phyloP scores from a whole-genome alignment of 768 basidiomycete genomes.

The Cystofilobasidium capitatum region DNA sequence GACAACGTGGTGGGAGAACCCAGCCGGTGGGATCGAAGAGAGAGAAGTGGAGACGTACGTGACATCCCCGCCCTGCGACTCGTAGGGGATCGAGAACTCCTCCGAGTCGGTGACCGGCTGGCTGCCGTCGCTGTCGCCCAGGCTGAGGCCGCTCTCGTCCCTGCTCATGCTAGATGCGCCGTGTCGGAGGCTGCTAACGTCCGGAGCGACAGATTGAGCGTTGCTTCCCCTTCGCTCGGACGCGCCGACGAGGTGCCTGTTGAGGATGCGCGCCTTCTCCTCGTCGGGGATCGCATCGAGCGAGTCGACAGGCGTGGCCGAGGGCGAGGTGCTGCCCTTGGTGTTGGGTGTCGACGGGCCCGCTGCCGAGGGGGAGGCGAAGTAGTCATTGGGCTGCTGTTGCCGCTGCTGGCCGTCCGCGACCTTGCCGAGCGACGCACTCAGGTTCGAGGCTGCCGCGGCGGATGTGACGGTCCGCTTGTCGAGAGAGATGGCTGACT shows the following conservation, averaged over 20 bases:
- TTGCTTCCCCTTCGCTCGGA: conserved; percentile 15
- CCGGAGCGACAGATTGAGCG: not conserved
- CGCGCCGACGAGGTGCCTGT: conserved; percentile 23
- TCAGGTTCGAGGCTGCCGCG: not conserved
- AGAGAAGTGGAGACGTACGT: conserved; percentile 55
- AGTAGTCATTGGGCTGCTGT: not conserved
- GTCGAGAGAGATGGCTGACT: not conserved
- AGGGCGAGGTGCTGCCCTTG: not conserved
- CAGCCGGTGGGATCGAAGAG: conserved; percentile 15
- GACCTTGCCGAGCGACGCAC: conserved; percentile 3
- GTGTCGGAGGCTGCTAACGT: not conserved
- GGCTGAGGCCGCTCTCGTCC: conserved; percentile 18
- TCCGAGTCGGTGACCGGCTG: conserved; percentile 44
- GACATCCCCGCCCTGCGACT: conserved; percentile 78
- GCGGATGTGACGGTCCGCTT: not conserved
- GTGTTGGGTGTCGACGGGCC: not conserved
- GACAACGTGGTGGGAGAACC: conserved; percentile 27
- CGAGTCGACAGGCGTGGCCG: not conserved
- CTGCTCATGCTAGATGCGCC: conserved; percentile 1
- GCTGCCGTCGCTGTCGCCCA: conserved; percentile 8
- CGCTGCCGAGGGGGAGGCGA: not conserved
- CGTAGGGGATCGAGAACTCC: conserved; percentile 76
- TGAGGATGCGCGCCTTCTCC: conserved; percentile 19
- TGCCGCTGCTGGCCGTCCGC: not conserved
- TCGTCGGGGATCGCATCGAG: conserved; percentile 17